These are phyloP conservation scores for Fusarium gaditjirri DNA, from an alignment of 2,329 filamentous ascomycete species.

Conservation along the genomic window DNA sequence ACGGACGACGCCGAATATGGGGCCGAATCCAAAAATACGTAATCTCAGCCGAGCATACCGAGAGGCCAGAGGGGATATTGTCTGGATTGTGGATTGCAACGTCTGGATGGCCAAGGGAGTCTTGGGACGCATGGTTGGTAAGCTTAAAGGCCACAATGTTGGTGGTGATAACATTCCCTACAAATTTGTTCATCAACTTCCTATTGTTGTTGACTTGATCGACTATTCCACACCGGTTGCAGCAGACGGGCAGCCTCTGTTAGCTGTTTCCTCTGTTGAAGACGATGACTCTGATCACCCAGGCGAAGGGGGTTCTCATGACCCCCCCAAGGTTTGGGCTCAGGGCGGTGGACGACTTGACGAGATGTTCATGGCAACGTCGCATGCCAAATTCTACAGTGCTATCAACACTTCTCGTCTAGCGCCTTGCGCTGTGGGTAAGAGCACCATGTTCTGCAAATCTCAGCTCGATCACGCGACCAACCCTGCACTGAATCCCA, in stretches of 20 bases:
- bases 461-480: constrained; percentile 85
- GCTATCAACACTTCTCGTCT: constrained; percentile 94
- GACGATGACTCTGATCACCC: constrained; percentile 32
- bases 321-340: constrained; percentile 47
- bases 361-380: constrained; percentile 92
- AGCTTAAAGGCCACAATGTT: constrained; percentile 74
- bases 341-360: constrained; percentile 84
- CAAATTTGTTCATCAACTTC: constrained; percentile 96
- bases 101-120: constrained; percentile 88
- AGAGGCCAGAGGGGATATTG: constrained; percentile 85
- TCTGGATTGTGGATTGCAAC: constrained; percentile 98
- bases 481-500: constrained; percentile 57
- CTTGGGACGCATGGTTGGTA: constrained; percentile 88
- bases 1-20: constrained; percentile 69
- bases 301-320: constrained; percentile 24
- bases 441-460: constrained; percentile 98
- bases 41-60: constrained; percentile 95
- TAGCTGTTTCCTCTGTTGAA: constrained; percentile 50
- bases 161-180: constrained; percentile 66
- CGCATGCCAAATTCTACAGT: constrained; percentile 96
- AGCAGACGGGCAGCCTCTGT: constrained; percentile 43
- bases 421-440: constrained; percentile 93
- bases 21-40: constrained; percentile 97
- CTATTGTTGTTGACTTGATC: constrained; percentile 82
- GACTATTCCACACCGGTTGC: constrained; percentile 40